Conservation (phyloP, 2,329 filamentous ascomycete genomes). For the Aspergillus eucalypticola region DNA sequence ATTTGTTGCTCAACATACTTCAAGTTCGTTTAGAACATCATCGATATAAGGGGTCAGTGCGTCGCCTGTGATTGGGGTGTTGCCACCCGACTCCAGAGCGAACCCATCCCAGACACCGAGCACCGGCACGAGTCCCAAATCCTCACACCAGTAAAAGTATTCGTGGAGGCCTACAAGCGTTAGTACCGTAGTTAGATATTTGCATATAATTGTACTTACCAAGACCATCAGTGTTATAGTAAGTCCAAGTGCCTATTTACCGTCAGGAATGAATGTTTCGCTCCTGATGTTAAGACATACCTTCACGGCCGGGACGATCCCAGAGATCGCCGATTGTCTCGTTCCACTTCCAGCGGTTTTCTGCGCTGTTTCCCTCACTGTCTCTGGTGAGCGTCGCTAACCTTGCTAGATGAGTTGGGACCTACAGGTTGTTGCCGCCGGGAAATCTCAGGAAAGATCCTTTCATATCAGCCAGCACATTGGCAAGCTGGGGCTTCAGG, state of each 20-base stretch:
- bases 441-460: constrained; percentile 63
- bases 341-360: constrained; percentile 52
- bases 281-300: constrained; percentile 23
- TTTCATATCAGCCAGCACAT: constrained; percentile 55
- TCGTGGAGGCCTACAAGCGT: constrained; percentile 50
- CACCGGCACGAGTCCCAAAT: constrained; percentile 46
- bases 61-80: constrained; percentile 33
- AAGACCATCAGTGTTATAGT: neutral
- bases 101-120: constrained; percentile 49
- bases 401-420: constrained; percentile 2
- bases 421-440: constrained; percentile 62
- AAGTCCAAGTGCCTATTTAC: neutral
- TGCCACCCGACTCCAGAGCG: constrained; percentile 41
- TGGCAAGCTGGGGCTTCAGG: constrained; percentile 55
- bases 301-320: constrained; percentile 49
- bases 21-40: constrained; percentile 39
- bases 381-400: neutral
- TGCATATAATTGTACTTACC: neutral
- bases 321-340: constrained; percentile 53
- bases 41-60: constrained; percentile 36
- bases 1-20: constrained; percentile 15
- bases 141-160: constrained; percentile 51
- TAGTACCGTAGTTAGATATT: constrained; percentile 28
- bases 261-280: neutral
- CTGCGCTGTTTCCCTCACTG: constrained; percentile 25